phyloP scores from a whole-genome alignment of 2,329 filamentous ascomycete genomes.

The Exophiala calicioides region DNA sequence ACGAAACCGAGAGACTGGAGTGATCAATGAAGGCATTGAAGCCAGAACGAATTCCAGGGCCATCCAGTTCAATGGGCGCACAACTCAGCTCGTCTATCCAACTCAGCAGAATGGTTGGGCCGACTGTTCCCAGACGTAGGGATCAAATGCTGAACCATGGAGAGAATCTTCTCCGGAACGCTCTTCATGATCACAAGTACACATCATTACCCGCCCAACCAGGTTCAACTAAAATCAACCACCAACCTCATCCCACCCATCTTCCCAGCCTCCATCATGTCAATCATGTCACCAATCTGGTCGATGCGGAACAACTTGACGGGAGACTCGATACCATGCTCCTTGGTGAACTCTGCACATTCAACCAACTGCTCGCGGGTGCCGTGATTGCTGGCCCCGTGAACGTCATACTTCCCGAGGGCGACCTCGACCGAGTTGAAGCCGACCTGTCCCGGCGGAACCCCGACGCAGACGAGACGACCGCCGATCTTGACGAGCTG shows the following conservation, averaged over 20 bases:
- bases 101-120: too few species aligned
- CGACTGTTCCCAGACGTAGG: too few species aligned
- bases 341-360: slow-evolving; percentile 7
- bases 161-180: too few species aligned
- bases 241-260: slow-evolving; percentile 8
- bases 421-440: slow-evolving; percentile 10
- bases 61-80: too few species aligned
- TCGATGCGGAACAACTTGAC: slow-evolving; percentile 9
- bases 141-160: too few species aligned
- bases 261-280: slow-evolving; percentile 10
- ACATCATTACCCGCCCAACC: too few species aligned
- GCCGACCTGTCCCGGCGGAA: slow-evolving; percentile 1
- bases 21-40: too few species aligned
- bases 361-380: background rate
- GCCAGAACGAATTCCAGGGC: too few species aligned
- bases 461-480: slow-evolving; percentile 5
- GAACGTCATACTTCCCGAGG: slow-evolving; percentile 3
- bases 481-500: slow-evolving; percentile 1
- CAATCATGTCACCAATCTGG: slow-evolving; percentile 12
- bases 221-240: slow-evolving; percentile 6
- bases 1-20: too few species aligned
- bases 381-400: slow-evolving; percentile 8
- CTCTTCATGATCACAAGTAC: too few species aligned
- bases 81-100: too few species aligned
- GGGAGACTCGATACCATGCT: slow-evolving; percentile 8